Conservation (phyloP, 352 stramenopile genomes). For the Pythium brassicae region DNA sequence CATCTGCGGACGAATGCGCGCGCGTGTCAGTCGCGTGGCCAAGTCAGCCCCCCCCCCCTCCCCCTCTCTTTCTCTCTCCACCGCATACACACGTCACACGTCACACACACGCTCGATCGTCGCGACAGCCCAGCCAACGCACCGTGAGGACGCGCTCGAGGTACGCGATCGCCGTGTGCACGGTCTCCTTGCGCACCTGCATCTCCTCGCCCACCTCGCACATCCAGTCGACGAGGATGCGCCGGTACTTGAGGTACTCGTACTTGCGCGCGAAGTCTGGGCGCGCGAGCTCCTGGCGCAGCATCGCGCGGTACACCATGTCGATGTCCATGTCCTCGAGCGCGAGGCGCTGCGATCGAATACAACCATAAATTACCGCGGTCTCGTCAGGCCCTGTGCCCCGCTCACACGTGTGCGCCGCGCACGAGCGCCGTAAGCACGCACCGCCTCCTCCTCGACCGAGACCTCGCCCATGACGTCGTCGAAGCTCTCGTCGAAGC, state of each 20-base stretch:
- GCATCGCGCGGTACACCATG: constrained; percentile 65
- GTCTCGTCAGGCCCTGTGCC: too few species aligned
- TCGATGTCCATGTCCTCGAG: constrained; percentile 75
- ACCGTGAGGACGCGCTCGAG: constrained; percentile 69
- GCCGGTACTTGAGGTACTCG: constrained; percentile 82
- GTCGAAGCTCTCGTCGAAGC: constrained; percentile 49
- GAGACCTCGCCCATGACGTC: constrained; percentile 39
- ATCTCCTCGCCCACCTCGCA: constrained; percentile 81
- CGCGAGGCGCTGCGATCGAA: constrained; percentile 48
- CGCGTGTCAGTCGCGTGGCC: not conserved
- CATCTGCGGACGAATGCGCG: constrained; percentile 13
- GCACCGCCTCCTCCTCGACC: constrained; percentile 38
- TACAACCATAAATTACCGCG: not conserved
- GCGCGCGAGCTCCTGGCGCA: constrained; percentile 63
- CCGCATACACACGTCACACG: too few species aligned
- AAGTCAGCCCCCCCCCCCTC: too few species aligned
- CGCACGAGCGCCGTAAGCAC: not conserved
- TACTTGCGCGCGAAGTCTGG: constrained; percentile 72
- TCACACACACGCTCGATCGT: not conserved
- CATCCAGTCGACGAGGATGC: constrained; percentile 85
- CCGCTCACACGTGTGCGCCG: too few species aligned
- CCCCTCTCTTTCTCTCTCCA: not conserved
- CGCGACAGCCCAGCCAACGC: too few species aligned
- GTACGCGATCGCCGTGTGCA: constrained; percentile 78
- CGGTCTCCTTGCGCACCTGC: constrained; percentile 75